phyloP scores from a whole-genome alignment of 148 eudicot species.

The Spergularia marina region DNA sequence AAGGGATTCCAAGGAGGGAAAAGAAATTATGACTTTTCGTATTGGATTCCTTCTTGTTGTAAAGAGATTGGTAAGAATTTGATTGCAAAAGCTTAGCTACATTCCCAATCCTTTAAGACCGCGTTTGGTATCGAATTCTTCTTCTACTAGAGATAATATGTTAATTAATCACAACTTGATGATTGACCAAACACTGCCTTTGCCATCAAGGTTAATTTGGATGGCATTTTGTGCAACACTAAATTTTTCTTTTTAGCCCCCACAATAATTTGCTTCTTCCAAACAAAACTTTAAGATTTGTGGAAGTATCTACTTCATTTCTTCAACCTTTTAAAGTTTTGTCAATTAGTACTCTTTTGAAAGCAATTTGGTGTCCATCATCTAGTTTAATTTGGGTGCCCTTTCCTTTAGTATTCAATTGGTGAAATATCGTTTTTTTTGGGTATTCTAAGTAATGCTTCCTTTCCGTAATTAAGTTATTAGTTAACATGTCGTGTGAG shows the following conservation, averaged over 20 bases:
- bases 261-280: constrained; percentile 10
- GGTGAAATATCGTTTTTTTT: neutral
- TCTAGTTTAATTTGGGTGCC: neutral
- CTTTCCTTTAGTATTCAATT: neutral
- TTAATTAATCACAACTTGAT: neutral
- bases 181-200: neutral
- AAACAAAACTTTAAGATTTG: constrained; percentile 12
- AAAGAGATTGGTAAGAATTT: constrained; percentile 20
- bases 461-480: neutral
- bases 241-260: constrained; percentile 3
- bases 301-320: constrained; percentile 23
- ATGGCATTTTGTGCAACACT: constrained; percentile 4
- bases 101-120: neutral
- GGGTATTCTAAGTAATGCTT: neutral
- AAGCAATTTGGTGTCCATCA: constrained; percentile 14
- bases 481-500: neutral
- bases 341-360: constrained; percentile 22
- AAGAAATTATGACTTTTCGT: constrained; percentile 21
- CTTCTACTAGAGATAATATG: neutral
- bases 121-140: constrained; percentile 15
- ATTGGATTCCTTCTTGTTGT: constrained; percentile 29
- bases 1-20: constrained; percentile 24
- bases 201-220: constrained; percentile 1
- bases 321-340: constrained; percentile 13
- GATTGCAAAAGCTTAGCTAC: constrained; percentile 9